These are phyloP conservation scores for Lentinula novae-zelandiae DNA, from an alignment of 1,284 basidiomycete species.

Conservation along the genomic window DNA sequence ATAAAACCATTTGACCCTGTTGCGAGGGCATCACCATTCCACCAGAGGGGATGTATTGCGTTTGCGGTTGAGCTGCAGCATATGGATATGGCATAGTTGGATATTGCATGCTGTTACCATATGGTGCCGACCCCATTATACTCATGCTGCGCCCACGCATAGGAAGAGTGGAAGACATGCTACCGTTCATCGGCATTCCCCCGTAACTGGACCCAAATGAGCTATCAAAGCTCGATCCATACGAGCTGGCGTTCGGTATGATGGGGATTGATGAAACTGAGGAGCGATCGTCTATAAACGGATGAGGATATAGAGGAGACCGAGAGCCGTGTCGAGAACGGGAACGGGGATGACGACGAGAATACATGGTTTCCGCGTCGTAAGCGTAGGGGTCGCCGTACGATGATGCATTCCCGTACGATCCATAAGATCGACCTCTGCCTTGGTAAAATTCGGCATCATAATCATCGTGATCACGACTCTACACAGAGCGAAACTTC, in stretches of 20 bases:
- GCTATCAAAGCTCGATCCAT: constrained; percentile 21
- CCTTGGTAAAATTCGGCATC: constrained; percentile 24
- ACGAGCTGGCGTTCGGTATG: constrained; percentile 20
- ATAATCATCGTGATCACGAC: constrained; percentile 23
- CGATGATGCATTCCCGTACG: constrained; percentile 17
- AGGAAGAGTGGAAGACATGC: background rate
- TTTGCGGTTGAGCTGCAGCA: constrained; percentile 8
- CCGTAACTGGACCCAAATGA: constrained; percentile 25
- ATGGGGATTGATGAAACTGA: constrained; percentile 20
- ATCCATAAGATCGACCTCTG: constrained; percentile 31
- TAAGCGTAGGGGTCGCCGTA: constrained; percentile 31
- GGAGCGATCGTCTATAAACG: constrained; percentile 9
- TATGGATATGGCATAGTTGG: constrained; percentile 3
- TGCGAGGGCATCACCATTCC: constrained; percentile 8
- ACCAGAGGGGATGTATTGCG: constrained; percentile 13
- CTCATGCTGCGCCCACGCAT: constrained; percentile 12
- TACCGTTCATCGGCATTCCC: constrained; percentile 3
- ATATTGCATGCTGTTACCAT: constrained; percentile 4
- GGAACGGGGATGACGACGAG: constrained; percentile 24
- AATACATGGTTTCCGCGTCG: constrained; percentile 13
- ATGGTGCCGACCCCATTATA: constrained; percentile 3
- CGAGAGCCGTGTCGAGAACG: constrained; percentile 27
- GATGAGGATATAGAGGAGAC: constrained; percentile 23
- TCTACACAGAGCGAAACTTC: constrained; percentile 22
- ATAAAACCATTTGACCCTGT: constrained; percentile 28